Percentiles rank a stretch among this genome's conserved stretches.
These are phyloP conservation scores for Colletotrichum gloeosporioides DNA, from an alignment of 2,329 filamentous ascomycete genomes.

Conservation along the genomic window DNA sequence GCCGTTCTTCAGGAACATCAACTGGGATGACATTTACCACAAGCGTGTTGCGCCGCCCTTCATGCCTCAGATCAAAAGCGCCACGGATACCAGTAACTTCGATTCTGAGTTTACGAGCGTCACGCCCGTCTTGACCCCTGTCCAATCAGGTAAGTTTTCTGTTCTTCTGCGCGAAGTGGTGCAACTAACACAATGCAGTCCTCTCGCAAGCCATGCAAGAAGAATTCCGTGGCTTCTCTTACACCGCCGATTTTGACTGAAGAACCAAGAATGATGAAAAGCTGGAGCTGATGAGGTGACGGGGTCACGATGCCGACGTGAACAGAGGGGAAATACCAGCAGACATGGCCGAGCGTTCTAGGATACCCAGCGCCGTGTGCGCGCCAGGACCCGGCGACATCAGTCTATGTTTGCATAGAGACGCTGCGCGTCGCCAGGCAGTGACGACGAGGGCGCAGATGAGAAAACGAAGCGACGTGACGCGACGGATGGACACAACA, in stretches of 20 bases:
- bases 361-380: not conserved
- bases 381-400: not conserved
- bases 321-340: not conserved
- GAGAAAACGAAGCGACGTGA: not conserved
- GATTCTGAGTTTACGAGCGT: constrained; percentile 98
- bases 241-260: constrained; percentile 88
- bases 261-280: not conserved
- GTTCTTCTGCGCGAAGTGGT: not conserved
- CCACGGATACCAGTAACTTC: constrained; percentile 99
- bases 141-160: constrained; percentile 83
- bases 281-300: not conserved
- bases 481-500: not conserved
- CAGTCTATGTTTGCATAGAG: not conserved
- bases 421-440: not conserved
- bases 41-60: constrained; percentile 92
- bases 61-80: constrained; percentile 84
- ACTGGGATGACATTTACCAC: constrained; percentile 98
- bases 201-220: constrained; percentile 99
- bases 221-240: constrained; percentile 98
- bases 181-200: constrained; percentile 57
- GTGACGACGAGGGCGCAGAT: not conserved
- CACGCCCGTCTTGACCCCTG: constrained; percentile 93
- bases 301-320: not conserved
- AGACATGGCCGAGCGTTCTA: not conserved
- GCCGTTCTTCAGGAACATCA: constrained; percentile 96